These are phyloP conservation scores for Boletus sp. DNA, from an alignment of 1,284 basidiomycete genomes.

Conservation along the genomic window DNA sequence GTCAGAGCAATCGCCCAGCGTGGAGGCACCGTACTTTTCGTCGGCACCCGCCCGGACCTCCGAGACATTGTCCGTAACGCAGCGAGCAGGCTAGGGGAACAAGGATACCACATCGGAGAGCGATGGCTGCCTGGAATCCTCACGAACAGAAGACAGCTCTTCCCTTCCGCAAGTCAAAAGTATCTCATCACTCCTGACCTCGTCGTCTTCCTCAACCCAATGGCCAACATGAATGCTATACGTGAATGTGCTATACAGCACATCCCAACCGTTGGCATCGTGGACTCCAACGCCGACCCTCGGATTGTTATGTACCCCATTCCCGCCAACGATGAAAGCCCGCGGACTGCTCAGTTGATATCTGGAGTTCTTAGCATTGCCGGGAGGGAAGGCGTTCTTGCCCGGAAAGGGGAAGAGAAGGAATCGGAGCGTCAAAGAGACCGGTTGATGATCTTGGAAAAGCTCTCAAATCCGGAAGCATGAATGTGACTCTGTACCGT, in stretches of 20 bases:
- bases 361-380: conserved; percentile 90
- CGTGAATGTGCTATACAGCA: conserved; percentile 82
- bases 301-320: conserved; percentile 97
- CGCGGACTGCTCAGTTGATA: conserved; percentile 86
- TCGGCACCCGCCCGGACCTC: conserved; percentile 83
- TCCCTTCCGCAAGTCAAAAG: conserved; percentile 57
- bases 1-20: conserved; percentile 78
- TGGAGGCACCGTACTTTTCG: conserved; percentile 86
- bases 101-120: conserved; percentile 81
- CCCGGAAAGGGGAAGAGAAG: conserved; percentile 24
- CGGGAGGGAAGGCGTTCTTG: conserved; percentile 73
- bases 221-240: conserved; percentile 79
- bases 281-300: conserved; percentile 95
- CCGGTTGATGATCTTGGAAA: conserved; percentile 28
- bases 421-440: conserved; percentile 24
- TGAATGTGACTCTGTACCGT: conserved; percentile 23
- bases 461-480: conserved; percentile 22
- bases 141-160: conserved; percentile 84
- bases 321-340: conserved; percentile 95
- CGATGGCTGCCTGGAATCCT: conserved; percentile 94
- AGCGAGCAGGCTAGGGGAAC: conserved; percentile 69
- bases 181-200: conserved; percentile 79
- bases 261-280: conserved; percentile 84
- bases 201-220: conserved; percentile 85
- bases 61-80: conserved; percentile 76